Percentiles rank a stretch among this genome's conserved stretches.
Conservation (phyloP, 2,329 filamentous ascomycete species). For the Microcyclospora pomicola region DNA sequence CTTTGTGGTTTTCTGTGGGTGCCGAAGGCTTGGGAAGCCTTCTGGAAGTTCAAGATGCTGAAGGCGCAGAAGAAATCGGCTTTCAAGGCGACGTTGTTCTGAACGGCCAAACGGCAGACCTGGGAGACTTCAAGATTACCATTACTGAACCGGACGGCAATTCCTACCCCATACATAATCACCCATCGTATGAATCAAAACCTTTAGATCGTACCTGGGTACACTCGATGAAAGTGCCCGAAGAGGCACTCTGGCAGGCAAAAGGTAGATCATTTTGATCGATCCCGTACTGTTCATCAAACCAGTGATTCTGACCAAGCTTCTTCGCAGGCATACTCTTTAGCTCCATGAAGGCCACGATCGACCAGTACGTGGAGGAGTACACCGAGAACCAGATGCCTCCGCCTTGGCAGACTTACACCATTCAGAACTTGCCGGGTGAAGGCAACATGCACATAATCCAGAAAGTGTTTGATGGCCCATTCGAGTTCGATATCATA, state of each 20-base stretch:
- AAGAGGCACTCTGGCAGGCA: conserved; percentile 67
- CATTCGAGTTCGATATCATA: conserved; percentile 84
- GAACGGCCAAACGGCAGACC: conserved; percentile 51
- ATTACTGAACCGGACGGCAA: conserved; percentile 56
- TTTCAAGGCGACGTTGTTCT: conserved; percentile 52
- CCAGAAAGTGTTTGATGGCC: conserved; percentile 80
- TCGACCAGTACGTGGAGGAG: conserved; percentile 45
- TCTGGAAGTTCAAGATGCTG: conserved; percentile 46
- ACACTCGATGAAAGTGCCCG: conserved; percentile 51
- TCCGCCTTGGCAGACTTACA: conserved; percentile 75
- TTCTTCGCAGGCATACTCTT: conserved; percentile 44
- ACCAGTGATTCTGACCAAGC: conserved; percentile 25
- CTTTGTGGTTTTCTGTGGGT: conserved; percentile 67
- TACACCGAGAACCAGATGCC: conserved; percentile 55
- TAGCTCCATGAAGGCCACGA: conserved; percentile 46
- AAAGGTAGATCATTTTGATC: conserved; percentile 39
- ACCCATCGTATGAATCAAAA: conserved; percentile 53
- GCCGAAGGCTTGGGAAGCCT: conserved; percentile 58
- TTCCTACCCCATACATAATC: conserved; percentile 43
- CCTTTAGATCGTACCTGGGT: conserved; percentile 66
- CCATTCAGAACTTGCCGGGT: conserved; percentile 54
- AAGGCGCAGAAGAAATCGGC: conserved; percentile 41
- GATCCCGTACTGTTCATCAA: conserved; percentile 22
- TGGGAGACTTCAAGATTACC: conserved; percentile 69
- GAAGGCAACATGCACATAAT: conserved; percentile 72